Base-by-base conservation (phyloP, 768 basidiomycete genomes). In the Mycena vulgaris region DNA sequence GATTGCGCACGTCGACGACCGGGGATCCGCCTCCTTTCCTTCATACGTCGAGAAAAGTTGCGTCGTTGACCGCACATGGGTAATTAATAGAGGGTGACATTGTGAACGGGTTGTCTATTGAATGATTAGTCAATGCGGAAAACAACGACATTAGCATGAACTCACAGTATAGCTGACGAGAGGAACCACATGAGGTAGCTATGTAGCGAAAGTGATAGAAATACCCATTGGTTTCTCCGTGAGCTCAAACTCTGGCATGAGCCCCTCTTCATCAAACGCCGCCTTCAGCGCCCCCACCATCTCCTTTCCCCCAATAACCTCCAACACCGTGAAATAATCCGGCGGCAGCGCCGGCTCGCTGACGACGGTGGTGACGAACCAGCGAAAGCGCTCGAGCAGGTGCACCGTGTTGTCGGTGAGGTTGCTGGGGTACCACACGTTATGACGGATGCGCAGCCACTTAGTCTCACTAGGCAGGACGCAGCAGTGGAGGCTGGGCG, bases 401-500 rank as follows among this genome's bases (percentile, higher is more conserved):
- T 40, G 51, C 28, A 28, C 17, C 16, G 35, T 23, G 33, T 27
- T 30, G 14, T 62, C 60, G 27, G 9, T 27, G 1, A 1, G 2
- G 23, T 37, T 30, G 17, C n/a, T n/a, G 10, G 62, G 62, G 27
- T 39, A 63, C 62, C 62, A 63, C 16, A 63, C 35, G 21, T 63
- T 28, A 8, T 23, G 33, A 1, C 23, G 16, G 37, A 13, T 16
- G 27, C 62, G 51, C 28, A 53, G 5, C 62, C 62, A 63, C 35
- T 5, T n/a, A 9, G 62, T 63, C 37, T 53, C 51, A 51, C 62
- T 63, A 7, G 40, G 30, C 8, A 63, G 28, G 27, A 42, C 17
- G 51, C 62, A 63, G 49, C 19, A 21, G 2, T n/a, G 25, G 7
- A 63, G 51, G 17, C 37, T n/a, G 11, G 62, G 51, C 3, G 49